Base-by-base conservation (phyloP, 192 early-diverging fungal species). In the Gigaspora rosea region DNA sequence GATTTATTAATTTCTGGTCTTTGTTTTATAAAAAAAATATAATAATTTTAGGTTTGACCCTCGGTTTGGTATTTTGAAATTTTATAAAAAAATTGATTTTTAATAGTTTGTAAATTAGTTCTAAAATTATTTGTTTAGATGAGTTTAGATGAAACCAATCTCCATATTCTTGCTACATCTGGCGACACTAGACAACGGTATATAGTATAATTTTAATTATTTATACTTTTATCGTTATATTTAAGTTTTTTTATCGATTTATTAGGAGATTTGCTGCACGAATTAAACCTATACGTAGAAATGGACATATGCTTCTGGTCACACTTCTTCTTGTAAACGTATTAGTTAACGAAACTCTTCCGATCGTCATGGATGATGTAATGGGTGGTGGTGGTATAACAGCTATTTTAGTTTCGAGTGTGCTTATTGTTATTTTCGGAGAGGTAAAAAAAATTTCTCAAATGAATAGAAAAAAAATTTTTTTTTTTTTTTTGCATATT, bases 291-390 rank as follows among this genome's bases (percentile, higher is more conserved):
- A 91, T 96, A 72, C 86, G 96, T 47, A 94, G 92, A 84, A 92
- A 95, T 81, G 91, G 90, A 2, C 95, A 96, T 81, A 89, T 94
- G 89, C 86, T 95, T 33, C 80, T 97, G n/a, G 92, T 94, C 4
- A 95, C 96, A 11, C 84, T 98, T n/a, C 76, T 98, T 13, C 80
- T 98, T 47, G 88, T 90, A 32, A 97, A 97, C 81, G 94, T 93
- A 0, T 80, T 98, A 27, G 85, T 98, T 51, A 98, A 98, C 82
- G 96, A 98, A 82, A 92, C 93, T 15, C 83, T 95, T 72, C 94
- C 94, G 5, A 91, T 94, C 46, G 77, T 95, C 67, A 88, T 94
- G 74, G 89, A 94, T 77, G 83, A 86, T 47, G 84, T 93, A 0
- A 84, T 92, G 36, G 88, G 90, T 22, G 88, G 88, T 68, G 91